Percentiles rank a stretch among this genome's conserved stretches.
Evolutionary conservation across 352 stramenopile genomes (phyloP).

Genomic region (Pythium phragmiticola): DNA sequence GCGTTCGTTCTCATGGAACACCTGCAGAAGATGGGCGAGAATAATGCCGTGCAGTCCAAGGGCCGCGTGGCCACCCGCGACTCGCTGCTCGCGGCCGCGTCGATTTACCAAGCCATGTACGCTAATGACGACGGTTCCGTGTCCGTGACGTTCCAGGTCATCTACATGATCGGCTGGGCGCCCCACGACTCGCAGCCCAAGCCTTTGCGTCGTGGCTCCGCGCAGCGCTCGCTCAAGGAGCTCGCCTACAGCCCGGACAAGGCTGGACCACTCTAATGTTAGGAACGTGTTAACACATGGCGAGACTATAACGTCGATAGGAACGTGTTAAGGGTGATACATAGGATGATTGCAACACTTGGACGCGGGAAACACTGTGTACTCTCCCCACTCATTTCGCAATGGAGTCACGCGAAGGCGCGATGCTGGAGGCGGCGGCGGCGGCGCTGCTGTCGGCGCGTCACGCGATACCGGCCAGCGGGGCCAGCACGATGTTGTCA

Average conservation of each 20-base stretch:
- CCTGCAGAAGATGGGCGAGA: conserved; percentile 95
- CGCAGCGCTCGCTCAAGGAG: conserved; percentile 78
- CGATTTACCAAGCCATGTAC: conserved; percentile 95
- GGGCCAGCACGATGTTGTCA: background rate
- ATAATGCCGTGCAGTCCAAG: conserved; percentile 83
- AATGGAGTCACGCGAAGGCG: background rate
- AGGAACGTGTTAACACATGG: background rate
- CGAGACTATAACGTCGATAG: conserved; percentile 3
- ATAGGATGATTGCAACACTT: conserved; percentile 19
- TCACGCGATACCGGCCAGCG: background rate
- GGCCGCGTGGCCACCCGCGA: conserved; percentile 80
- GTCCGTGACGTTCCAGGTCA: conserved; percentile 94
- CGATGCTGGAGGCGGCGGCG: conserved; percentile 14
- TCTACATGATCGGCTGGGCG: conserved; percentile 99
- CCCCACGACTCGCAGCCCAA: conserved; percentile 94
- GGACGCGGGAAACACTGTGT: background rate
- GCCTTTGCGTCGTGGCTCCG: conserved; percentile 81
- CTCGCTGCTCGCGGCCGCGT: conserved; percentile 91
- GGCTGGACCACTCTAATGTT: conserved; percentile 1
- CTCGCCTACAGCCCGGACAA: conserved; percentile 32
- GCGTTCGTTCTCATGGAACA: conserved; percentile 96
- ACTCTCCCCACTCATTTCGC: background rate
- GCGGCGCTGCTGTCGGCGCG: conserved; percentile 16
- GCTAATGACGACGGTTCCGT: conserved; percentile 86
- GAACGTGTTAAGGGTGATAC: conserved; percentile 13